Base-by-base conservation (phyloP, 2,329 filamentous ascomycete genomes). In the Endocalyx cinctus region DNA sequence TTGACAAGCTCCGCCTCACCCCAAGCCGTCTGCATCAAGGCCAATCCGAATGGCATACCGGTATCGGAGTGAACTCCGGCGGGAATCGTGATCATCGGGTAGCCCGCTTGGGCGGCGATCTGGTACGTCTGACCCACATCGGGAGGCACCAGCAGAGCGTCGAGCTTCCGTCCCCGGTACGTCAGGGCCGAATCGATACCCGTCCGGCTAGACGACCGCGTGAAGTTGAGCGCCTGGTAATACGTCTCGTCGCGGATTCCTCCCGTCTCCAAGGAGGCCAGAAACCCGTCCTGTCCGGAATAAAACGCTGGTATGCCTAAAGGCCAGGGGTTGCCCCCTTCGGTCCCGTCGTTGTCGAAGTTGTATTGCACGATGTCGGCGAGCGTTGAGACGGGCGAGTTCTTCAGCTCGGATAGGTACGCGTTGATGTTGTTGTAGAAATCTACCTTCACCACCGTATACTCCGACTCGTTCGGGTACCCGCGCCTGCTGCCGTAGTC, bases 61-160 rank as follows among this genome's bases (percentile, higher is more conserved):
- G 68, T 71, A 10, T 53, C 59, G 7, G 57, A 45, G 43, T 72
- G 65, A 5, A 77, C 61, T 2, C 79, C 79, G 0, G 70, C 78
- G 0, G 84, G 84, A 1, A 88, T 52, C 0, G 82, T 85, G 31
- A 87, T 67, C 51, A 84, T 70, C 0, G 83, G 84, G 50, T 87
- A 88, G 0, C 83, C 82, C 5, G 84, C 84, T 58, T 87, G 82
- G 0, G 84, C 84, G 1, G 82, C 79, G 38, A 85, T 74, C 57
- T 85, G 77, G 41, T 77, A 77, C 4, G 74, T 74, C 54, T 84
- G 79, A 0, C 72, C 82, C 4, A 82, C 78, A 48, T 83, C 77
- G 0, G 81, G 68, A 5, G 83, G 83, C 0, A 85, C 79, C 2
- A 89, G 64, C 3, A 88, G 63, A 2, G 73, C 83, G 35, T 77